A percentile compares a stretch with the other conserved stretches of the same genome.
Conservation (phyloP, 805 yeast genomes). For the Ogataea parapolymorpha region DNA sequence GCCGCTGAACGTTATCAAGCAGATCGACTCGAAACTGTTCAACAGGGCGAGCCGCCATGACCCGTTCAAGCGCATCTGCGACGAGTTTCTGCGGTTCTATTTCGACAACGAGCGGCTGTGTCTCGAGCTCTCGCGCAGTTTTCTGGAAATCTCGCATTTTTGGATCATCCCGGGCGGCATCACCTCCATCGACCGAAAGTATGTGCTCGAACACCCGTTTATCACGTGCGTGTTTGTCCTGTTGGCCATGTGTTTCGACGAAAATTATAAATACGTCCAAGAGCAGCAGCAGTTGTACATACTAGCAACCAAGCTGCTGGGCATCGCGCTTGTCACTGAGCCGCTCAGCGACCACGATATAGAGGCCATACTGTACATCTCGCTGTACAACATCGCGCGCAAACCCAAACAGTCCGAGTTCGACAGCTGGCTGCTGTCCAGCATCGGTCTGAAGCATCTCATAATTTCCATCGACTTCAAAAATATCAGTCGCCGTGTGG, state of each 20-base stretch:
- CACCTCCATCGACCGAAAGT: constrained; percentile 42
- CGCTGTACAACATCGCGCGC: constrained; percentile 51
- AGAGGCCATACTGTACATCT: constrained; percentile 55
- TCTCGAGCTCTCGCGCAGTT: constrained; percentile 43
- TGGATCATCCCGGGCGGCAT: constrained; percentile 64
- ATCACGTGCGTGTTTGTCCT: constrained; percentile 52
- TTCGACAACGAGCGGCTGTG: constrained; percentile 41
- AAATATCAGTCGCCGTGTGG: constrained; percentile 38
- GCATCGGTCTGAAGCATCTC: constrained; percentile 48
- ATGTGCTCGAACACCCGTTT: constrained; percentile 50
- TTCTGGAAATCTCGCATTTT: constrained; percentile 51
- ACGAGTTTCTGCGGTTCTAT: constrained; percentile 46
- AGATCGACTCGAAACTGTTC: constrained; percentile 29
- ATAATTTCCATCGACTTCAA: constrained; percentile 45
- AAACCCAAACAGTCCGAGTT: constrained; percentile 51
- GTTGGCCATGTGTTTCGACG: constrained; percentile 55
- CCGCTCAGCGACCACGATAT: constrained; percentile 58
- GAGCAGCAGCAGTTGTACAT: constrained; percentile 47
- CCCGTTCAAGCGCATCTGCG: constrained; percentile 35
- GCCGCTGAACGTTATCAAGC: constrained; percentile 31
- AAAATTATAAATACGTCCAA: constrained; percentile 44
- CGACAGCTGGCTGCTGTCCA: constrained; percentile 52
- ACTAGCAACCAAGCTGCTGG: constrained; percentile 47
- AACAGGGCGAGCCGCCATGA: constrained; percentile 24
- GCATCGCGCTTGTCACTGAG: constrained; percentile 46